Conservation (phyloP, 257 asterid species). For the Plantago ovata region DNA sequence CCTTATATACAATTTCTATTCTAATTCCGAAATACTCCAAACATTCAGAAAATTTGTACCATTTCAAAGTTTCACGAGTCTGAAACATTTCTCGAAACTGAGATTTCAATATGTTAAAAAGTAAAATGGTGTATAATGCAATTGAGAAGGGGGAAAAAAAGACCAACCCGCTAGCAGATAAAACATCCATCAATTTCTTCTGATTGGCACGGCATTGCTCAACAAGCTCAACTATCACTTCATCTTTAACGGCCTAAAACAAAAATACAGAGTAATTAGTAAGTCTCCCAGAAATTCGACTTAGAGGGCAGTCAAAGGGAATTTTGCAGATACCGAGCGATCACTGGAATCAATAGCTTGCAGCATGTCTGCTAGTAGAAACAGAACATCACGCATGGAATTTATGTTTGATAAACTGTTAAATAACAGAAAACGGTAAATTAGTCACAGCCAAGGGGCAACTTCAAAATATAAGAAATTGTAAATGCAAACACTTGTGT, state of each 20-base stretch:
- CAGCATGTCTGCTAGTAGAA: conserved; percentile 79
- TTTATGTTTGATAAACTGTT: conserved; percentile 51
- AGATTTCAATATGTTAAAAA: too few species aligned
- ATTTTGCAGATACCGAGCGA: conserved; percentile 40
- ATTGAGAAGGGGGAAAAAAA: not conserved
- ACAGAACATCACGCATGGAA: conserved; percentile 63
- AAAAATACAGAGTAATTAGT: conserved; percentile 7
- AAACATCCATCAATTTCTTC: conserved; percentile 71
- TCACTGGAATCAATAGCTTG: conserved; percentile 66
- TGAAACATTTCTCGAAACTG: too few species aligned
- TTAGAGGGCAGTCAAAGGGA: conserved; percentile 1
- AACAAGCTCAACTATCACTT: conserved; percentile 76
- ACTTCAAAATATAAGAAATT: not conserved
- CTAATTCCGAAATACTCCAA: too few species aligned
- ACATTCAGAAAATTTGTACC: too few species aligned
- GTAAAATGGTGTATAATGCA: not conserved
- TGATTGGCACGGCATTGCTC: conserved; percentile 77
- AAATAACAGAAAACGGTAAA: conserved; percentile 1
- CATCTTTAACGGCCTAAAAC: conserved; percentile 63
- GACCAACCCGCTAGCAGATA: conserved; percentile 59
- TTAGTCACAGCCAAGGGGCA: not conserved
- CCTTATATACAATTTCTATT: too few species aligned
- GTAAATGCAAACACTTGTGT: too few species aligned
- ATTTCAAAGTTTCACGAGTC: too few species aligned
- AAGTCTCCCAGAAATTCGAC: conserved; percentile 1